Evolutionary conservation across 2,329 filamentous ascomycete species (phyloP), one percentile per base, ranked within the genome.

Genomic region (Apiospora kogelbergensis): DNA sequence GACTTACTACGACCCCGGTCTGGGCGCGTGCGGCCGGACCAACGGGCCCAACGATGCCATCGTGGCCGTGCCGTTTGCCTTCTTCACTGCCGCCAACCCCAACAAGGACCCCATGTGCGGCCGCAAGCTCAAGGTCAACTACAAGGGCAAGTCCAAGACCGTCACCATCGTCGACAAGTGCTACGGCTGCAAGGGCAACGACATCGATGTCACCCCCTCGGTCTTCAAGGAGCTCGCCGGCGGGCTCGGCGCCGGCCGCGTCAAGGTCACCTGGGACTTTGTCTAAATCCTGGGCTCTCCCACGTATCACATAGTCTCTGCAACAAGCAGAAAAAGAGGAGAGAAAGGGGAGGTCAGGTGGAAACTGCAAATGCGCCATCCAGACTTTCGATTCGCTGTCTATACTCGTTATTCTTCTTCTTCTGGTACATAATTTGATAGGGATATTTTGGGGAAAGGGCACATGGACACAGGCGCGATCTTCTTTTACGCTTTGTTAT

Each of bases 101-200:
- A 73, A 73, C 68, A 33, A 70, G 7, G 69, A 69, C 70, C 70
- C 72, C 2, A 17, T 46, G 30, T 70, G 68, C 22, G 66, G 66
- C 68, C 42, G 45, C 13, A 65, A 13, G 13, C 45, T 73, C 68
- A 66, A 30, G 20, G 68, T 73, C 64, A 69, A 57, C 24, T 65
- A 72, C 30, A 71, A 70, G 68, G 74, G 73, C 66, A 73, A 74
- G 70, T 75, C 71, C 17, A 65, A 69, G 17, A 67, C 63, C 11
- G 78, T 76, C 67, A 74, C 68, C 30, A 73, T 79, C 63, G 77
- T 75, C 63, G 78, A 79, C 71, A 77, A 76, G 71, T 79, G 78
- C 71, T 70, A 73, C 22, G 66, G 57, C 42, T 79, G 78, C 71
- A 68, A 69, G 9, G 68, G 67, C 41, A 73, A 72, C 9, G 66